Conservation (phyloP, 2,329 filamentous ascomycete genomes). For the Botryotinia convoluta region DNA sequence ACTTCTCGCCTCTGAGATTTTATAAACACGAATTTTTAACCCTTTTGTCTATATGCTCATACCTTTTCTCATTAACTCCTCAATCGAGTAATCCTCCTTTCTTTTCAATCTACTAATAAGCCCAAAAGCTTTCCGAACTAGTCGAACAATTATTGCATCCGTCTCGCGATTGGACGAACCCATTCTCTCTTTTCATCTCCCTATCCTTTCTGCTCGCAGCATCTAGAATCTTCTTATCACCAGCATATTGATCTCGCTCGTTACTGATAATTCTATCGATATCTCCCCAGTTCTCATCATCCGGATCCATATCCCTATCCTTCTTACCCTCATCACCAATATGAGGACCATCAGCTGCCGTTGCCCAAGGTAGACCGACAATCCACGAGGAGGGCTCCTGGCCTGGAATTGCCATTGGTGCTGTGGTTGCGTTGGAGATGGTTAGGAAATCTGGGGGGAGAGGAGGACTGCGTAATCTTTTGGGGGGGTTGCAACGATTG, state of each 20-base stretch:
- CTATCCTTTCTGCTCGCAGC: fast-evolving
- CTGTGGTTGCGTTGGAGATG: neutral
- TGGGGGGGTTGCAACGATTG: fast-evolving
- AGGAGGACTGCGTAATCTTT: neutral
- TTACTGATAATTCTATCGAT: neutral
- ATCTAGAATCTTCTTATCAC: neutral
- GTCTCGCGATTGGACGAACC: neutral
- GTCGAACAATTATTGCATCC: neutral
- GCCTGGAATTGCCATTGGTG: neutral
- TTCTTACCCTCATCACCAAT: neutral
- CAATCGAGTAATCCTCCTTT: neutral
- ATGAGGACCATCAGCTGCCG: neutral
- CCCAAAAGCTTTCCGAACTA: neutral
- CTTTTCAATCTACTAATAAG: neutral
- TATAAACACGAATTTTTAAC: neutral
- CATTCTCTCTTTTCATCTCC: neutral
- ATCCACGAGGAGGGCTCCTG: neutral
- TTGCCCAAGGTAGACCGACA: neutral
- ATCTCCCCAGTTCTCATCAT: neutral
- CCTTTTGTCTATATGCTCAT: neutral
- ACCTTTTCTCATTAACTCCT: neutral
- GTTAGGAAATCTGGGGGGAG: neutral
- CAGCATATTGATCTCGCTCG: neutral
- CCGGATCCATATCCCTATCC: neutral
- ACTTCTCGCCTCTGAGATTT: fast-evolving